These are phyloP conservation scores for Stentor roeselii DNA, from an alignment of 73 alveolate species.

Conservation along the genomic window DNA sequence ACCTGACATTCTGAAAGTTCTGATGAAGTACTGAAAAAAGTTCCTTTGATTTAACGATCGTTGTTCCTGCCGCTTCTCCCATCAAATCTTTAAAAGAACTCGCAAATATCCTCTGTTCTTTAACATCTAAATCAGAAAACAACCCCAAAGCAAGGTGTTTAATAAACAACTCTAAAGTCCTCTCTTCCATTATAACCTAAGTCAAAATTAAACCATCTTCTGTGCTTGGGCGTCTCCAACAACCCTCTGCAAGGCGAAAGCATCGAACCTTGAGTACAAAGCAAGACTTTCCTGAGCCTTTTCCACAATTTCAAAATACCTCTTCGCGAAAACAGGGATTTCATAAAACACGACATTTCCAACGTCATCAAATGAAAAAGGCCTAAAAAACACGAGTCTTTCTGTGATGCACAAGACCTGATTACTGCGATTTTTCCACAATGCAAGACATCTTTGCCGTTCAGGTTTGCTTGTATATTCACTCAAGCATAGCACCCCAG, in stretches of 20 bases:
- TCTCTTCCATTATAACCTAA: no score
- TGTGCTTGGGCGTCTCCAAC: constrained; percentile 20
- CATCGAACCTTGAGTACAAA: neutral
- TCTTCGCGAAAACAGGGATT: neutral
- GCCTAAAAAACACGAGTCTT: constrained; percentile 2
- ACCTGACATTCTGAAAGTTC: no score
- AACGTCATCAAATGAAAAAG: neutral
- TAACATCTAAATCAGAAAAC: no score
- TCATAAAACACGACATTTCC: neutral
- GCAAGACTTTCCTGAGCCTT: neutral
- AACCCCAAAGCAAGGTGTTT: no score
- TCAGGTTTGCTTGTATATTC: constrained; percentile 21
- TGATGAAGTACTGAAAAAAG: no score
- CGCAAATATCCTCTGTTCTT: no score
- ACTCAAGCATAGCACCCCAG: neutral
- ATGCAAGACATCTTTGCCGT: neutral
- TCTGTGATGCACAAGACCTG: neutral
- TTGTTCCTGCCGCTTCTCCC: no score
- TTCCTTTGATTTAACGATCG: no score
- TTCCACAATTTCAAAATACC: neutral
- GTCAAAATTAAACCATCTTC: no score
- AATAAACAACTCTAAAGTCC: no score
- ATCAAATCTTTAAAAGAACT: no score
- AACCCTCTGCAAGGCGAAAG: neutral
- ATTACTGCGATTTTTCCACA: neutral